These are phyloP conservation scores for Aspergillus eucalypticola DNA, from an alignment of 2,329 filamentous ascomycete genomes.

Conservation along the genomic window DNA sequence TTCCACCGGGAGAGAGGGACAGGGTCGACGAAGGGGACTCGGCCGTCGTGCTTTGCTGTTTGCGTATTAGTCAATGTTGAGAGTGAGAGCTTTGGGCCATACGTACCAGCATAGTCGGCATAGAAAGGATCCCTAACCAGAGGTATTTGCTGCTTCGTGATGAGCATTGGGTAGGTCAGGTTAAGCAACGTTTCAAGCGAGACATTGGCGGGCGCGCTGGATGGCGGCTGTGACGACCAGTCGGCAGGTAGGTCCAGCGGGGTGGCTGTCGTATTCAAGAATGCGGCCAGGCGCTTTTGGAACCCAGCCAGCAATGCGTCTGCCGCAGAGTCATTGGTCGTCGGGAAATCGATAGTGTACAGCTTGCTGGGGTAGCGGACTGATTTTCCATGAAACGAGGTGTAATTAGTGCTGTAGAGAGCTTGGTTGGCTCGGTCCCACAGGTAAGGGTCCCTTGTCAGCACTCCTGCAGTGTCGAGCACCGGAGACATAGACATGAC, in stretches of 20 bases:
- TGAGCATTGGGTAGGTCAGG: slow-evolving; percentile 25
- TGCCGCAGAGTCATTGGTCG: slow-evolving; percentile 32
- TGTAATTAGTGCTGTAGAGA: slow-evolving; percentile 48
- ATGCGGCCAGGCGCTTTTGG: slow-evolving; percentile 44
- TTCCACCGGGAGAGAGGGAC: slow-evolving; percentile 51
- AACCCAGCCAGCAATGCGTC: slow-evolving; percentile 46
- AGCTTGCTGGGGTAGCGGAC: slow-evolving; percentile 22
- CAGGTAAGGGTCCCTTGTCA: slow-evolving; percentile 29
- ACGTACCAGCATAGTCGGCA: slow-evolving; percentile 46
- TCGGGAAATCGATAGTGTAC: slow-evolving; percentile 38
- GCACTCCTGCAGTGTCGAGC: slow-evolving; percentile 50
- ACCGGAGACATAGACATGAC: slow-evolving; percentile 50
- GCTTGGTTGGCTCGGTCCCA: slow-evolving; percentile 44
- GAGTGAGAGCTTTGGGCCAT: background rate
- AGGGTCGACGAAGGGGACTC: slow-evolving; percentile 53
- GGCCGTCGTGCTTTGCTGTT: slow-evolving; percentile 42
- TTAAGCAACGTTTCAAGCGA: slow-evolving; percentile 31
- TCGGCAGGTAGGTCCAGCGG: slow-evolving; percentile 16
- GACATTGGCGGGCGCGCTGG: slow-evolving; percentile 30
- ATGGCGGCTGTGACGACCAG: slow-evolving; percentile 27
- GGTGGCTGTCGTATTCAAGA: slow-evolving; percentile 32
- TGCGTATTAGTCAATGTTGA: background rate
- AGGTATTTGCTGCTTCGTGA: slow-evolving; percentile 44
- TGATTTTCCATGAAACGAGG: slow-evolving; percentile 32
- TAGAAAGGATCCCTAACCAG: slow-evolving; percentile 53